Percentiles rank a stretch among this genome's conserved stretches.
These are phyloP conservation scores for Termitomyces sp. DNA, from an alignment of 768 basidiomycete genomes.

Conservation along the genomic window DNA sequence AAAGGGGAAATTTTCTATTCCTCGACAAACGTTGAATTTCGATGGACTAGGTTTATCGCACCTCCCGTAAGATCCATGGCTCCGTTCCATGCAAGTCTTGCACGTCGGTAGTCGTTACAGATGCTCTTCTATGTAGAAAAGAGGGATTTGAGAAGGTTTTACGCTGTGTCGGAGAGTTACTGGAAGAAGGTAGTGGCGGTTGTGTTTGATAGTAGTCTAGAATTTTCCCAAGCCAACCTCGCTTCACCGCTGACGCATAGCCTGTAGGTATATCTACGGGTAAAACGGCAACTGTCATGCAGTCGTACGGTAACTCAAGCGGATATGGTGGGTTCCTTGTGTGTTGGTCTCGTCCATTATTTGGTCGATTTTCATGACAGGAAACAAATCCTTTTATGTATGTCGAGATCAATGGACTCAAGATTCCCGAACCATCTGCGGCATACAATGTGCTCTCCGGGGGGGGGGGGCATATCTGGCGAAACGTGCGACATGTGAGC, in stretches of 20 bases:
- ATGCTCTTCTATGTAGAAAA: slow-evolving; percentile 84
- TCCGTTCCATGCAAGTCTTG: slow-evolving; percentile 84
- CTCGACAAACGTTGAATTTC: slow-evolving; percentile 23
- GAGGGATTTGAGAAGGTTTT: slow-evolving; percentile 79
- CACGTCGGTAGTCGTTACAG: slow-evolving; percentile 93
- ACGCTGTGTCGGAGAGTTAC: slow-evolving; percentile 72
- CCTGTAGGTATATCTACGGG: slow-evolving; percentile 93
- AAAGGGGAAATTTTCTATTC: slow-evolving; percentile 24
- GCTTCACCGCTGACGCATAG: neutral
- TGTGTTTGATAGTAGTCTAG: slow-evolving; percentile 81
- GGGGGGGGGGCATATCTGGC: slow-evolving; percentile 89
- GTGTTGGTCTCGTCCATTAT: neutral
- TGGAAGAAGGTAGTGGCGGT: slow-evolving; percentile 92
- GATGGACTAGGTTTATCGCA: slow-evolving; percentile 39
- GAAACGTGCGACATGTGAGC: slow-evolving; percentile 60
- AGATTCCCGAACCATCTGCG: slow-evolving; percentile 87
- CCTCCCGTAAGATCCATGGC: slow-evolving; percentile 73
- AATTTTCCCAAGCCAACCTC: neutral
- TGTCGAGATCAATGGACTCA: slow-evolving; percentile 96
- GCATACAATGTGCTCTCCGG: slow-evolving; percentile 95
- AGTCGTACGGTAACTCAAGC: slow-evolving; percentile 84
- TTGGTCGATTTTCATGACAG: slow-evolving; percentile 34
- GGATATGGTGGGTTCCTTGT: slow-evolving; percentile 56
- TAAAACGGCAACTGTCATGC: slow-evolving; percentile 98
- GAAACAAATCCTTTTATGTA: slow-evolving; percentile 94